Evolutionary conservation across 2,329 filamentous ascomycete species (phyloP).

Genomic region (Fragosphaeria purpurea): DNA sequence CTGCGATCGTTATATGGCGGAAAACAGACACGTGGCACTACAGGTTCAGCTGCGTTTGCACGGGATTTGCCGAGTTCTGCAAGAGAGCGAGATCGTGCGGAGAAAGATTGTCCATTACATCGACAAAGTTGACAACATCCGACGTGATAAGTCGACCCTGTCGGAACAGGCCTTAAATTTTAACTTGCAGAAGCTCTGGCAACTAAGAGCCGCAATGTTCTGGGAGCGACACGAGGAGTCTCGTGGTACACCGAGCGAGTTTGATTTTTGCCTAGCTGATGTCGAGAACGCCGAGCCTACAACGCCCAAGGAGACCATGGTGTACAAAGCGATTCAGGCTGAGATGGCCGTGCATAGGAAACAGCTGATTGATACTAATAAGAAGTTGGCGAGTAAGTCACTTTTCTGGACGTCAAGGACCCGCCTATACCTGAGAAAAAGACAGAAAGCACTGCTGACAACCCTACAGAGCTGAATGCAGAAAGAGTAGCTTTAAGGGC

Average conservation of each 20-base stretch:
- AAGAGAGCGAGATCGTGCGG: constrained; percentile 6
- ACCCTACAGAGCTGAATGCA: background rate
- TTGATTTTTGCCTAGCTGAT: constrained; percentile 15
- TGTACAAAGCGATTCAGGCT: constrained; percentile 10
- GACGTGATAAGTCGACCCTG: constrained; percentile 8
- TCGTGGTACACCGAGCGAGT: constrained; percentile 7
- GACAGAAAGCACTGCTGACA: too few species aligned
- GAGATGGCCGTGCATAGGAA: constrained; percentile 13
- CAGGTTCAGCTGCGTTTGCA: constrained; percentile 12
- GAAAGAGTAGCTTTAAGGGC: constrained; percentile 7
- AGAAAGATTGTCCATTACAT: constrained; percentile 4
- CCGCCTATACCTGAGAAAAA: too few species aligned
- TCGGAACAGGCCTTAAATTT: constrained; percentile 13
- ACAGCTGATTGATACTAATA: constrained; percentile 10
- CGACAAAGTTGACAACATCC: constrained; percentile 2
- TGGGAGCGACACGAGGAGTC: constrained; percentile 15
- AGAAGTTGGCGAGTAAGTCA: constrained; percentile 6
- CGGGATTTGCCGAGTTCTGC: constrained; percentile 7
- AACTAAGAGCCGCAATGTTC: constrained; percentile 11
- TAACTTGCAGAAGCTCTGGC: constrained; percentile 14
- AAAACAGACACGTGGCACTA: constrained; percentile 11
- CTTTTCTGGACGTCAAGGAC: background rate
- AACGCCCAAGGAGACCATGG: constrained; percentile 10
- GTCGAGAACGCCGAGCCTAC: constrained; percentile 11
- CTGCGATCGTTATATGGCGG: constrained; percentile 16